Percentiles rank a stretch among this genome's conserved stretches.
phyloP scores from a whole-genome alignment of 2,329 filamentous ascomycete genomes.

The Calonectria naviculata region DNA sequence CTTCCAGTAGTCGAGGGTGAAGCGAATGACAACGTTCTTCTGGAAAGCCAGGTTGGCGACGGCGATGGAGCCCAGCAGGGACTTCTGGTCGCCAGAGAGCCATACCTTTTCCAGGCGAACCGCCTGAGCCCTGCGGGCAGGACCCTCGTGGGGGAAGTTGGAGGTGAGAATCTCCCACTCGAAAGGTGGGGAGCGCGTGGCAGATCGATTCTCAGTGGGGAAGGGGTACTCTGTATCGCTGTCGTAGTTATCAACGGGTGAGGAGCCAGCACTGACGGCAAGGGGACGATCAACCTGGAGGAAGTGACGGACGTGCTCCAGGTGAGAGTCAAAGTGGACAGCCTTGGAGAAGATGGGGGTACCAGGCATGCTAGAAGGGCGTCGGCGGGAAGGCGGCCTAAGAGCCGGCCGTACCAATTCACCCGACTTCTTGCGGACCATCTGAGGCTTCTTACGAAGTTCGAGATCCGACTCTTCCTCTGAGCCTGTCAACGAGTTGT shows the following conservation, averaged over 20 bases:
- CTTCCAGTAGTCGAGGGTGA: slow-evolving; percentile 98
- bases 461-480: slow-evolving; percentile 74
- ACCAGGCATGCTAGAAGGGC: slow-evolving; percentile 96
- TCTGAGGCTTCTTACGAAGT: slow-evolving; percentile 78
- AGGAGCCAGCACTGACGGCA: slow-evolving; percentile 95
- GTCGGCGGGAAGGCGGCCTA: slow-evolving; percentile 79
- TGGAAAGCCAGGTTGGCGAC: slow-evolving; percentile 92
- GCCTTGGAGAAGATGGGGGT: slow-evolving; percentile 96
- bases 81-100: slow-evolving; percentile 89
- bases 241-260: slow-evolving; percentile 88
- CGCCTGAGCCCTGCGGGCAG: slow-evolving; percentile 69
- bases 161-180: slow-evolving; percentile 90
- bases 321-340: slow-evolving; percentile 97
- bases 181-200: slow-evolving; percentile 62
- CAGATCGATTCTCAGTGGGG: slow-evolving; percentile 56
- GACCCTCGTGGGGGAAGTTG: slow-evolving; percentile 77
- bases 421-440: slow-evolving; percentile 98
- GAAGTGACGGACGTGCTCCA: slow-evolving; percentile 97
- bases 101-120: slow-evolving; percentile 89
- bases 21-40: slow-evolving; percentile 89
- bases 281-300: slow-evolving; percentile 92
- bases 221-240: slow-evolving; percentile 94
- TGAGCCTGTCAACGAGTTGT: slow-evolving; percentile 62
- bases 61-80: slow-evolving; percentile 82
- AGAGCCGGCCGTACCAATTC: slow-evolving; percentile 95